Evolutionary conservation across 2,329 filamentous ascomycete genomes (phyloP).

Genomic region (Talaromyces sp.): DNA sequence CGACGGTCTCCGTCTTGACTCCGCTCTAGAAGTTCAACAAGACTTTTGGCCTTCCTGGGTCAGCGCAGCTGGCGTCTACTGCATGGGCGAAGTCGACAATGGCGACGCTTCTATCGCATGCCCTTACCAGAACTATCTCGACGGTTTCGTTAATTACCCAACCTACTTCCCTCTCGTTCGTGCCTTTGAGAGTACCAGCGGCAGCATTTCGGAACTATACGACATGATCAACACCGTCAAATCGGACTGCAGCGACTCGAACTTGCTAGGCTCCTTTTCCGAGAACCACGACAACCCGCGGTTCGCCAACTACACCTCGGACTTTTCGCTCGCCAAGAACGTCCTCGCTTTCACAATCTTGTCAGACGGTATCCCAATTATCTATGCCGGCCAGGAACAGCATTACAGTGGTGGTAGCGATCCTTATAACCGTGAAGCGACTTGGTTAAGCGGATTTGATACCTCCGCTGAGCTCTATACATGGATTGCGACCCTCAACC

Average conservation of each 20-base stretch:
- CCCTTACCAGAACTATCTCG: constrained; percentile 44
- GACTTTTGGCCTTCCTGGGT: constrained; percentile 45
- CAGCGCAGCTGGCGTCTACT: constrained; percentile 44
- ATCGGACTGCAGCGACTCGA: constrained; percentile 41
- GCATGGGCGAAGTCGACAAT: constrained; percentile 47
- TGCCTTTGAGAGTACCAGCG: constrained; percentile 33
- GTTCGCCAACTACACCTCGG: constrained; percentile 44
- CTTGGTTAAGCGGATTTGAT: constrained; percentile 54
- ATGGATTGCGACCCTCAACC: constrained; percentile 49
- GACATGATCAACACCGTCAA: constrained; percentile 35
- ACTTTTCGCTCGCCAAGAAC: constrained; percentile 54
- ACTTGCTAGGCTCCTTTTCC: constrained; percentile 52
- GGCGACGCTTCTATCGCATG: constrained; percentile 42
- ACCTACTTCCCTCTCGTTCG: constrained; percentile 37
- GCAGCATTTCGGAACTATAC: constrained; percentile 35
- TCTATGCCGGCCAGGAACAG: constrained; percentile 68
- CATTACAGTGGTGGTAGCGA: constrained; percentile 52
- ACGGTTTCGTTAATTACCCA: constrained; percentile 50
- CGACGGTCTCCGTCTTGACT: constrained; percentile 53
- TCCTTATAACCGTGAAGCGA: constrained; percentile 55
- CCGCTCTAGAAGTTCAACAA: constrained; percentile 47
- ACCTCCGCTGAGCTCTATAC: constrained; percentile 48
- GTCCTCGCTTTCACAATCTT: constrained; percentile 60
- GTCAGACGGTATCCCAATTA: constrained; percentile 58
- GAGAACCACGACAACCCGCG: constrained; percentile 62